A percentile compares a stretch with the other conserved stretches of the same genome.
phyloP scores from a whole-genome alignment of 345 rosid species.

The Camelina laxa region DNA sequence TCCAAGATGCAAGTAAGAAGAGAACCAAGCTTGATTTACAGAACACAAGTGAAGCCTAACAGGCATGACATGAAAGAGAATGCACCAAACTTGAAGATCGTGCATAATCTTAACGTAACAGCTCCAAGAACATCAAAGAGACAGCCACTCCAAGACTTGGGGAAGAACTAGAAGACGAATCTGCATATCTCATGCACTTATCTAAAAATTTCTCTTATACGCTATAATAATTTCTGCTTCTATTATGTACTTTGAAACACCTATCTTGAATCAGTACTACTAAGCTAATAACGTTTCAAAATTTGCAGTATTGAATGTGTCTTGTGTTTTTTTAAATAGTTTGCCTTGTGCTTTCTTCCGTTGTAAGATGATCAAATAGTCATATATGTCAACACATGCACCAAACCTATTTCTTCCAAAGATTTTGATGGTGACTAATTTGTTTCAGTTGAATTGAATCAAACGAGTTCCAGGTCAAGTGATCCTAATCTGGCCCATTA shows the following conservation, averaged over 20 bases:
- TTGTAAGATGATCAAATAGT: background rate
- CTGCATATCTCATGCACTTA: conserved; percentile 37
- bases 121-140: conserved; percentile 42
- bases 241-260: background rate
- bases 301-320: background rate
- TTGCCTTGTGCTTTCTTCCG: background rate
- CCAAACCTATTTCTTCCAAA: background rate
- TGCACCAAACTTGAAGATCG: conserved; percentile 35
- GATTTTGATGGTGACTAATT: background rate
- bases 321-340: background rate
- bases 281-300: background rate
- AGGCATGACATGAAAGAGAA: conserved; percentile 44
- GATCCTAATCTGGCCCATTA: background rate
- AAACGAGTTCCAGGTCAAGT: background rate
- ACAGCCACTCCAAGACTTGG: conserved; percentile 38
- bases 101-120: conserved; percentile 36
- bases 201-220: background rate
- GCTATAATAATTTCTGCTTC: background rate
- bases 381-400: background rate
- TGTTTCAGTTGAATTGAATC: background rate
- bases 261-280: background rate
- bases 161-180: conserved; percentile 29
- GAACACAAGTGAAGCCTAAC: conserved; percentile 34
- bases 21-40: conserved; percentile 18
- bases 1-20: conserved; percentile 17